A percentile compares a stretch with the other conserved stretches of the same genome.
These are phyloP conservation scores for Curvularia sp. DNA, from an alignment of 2,329 filamentous ascomycete species.

Conservation along the genomic window DNA sequence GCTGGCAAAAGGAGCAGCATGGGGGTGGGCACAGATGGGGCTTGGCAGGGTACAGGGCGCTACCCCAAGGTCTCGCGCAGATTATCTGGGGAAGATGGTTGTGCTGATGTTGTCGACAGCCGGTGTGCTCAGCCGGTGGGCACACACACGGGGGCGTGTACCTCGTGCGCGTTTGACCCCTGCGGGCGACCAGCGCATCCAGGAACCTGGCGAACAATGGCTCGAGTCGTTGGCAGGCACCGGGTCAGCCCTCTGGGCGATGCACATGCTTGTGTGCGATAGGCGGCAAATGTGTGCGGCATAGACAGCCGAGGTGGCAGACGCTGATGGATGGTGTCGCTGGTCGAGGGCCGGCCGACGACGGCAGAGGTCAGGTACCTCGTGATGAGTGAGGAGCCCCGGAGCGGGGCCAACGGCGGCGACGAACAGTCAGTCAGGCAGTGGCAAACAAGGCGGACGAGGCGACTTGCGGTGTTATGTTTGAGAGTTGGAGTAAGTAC, in stretches of 20 bases:
- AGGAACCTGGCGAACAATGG: slow-evolving; percentile 41
- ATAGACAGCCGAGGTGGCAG: slow-evolving; percentile 8
- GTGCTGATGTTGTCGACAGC: slow-evolving; percentile 22
- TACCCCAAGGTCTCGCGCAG: slow-evolving; percentile 25
- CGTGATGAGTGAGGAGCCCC: slow-evolving; percentile 27
- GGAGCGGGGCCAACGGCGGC: slow-evolving; percentile 10
- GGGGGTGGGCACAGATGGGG: slow-evolving; percentile 20
- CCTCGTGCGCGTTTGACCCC: slow-evolving; percentile 33
- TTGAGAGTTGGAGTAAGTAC: neutral
- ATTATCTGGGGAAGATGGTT: slow-evolving; percentile 31
- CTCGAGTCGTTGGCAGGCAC: slow-evolving; percentile 19
- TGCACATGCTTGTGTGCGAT: slow-evolving; percentile 16
- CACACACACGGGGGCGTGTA: slow-evolving; percentile 20
- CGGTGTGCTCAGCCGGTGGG: slow-evolving; percentile 21
- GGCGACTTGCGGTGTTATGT: neutral
- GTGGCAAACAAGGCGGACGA: slow-evolving; percentile 16
- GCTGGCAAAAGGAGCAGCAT: slow-evolving; percentile 23
- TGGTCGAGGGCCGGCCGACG: slow-evolving; percentile 19
- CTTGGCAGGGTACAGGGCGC: slow-evolving; percentile 27
- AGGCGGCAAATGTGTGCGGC: slow-evolving; percentile 23
- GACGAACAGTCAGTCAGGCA: neutral
- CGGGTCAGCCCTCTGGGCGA: slow-evolving; percentile 14
- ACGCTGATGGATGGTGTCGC: slow-evolving; percentile 10
- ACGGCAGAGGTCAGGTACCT: slow-evolving; percentile 39
- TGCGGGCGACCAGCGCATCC: slow-evolving; percentile 24